phyloP scores from a whole-genome alignment of 371 early-diverging fungal genomes.

The Mucor irregularis region DNA sequence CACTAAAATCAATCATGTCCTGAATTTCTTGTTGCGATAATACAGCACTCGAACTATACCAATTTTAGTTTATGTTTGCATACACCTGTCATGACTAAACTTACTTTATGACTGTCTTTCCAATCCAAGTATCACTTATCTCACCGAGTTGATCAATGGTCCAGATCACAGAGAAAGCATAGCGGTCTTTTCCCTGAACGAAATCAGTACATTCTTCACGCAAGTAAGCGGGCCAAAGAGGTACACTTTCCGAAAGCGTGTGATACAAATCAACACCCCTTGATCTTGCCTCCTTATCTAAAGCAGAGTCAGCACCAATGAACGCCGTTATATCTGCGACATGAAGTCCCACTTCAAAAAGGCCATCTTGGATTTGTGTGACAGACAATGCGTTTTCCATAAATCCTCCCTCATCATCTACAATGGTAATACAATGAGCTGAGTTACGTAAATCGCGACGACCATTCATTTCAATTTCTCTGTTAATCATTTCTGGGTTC shows the following conservation, averaged over 20 bases:
- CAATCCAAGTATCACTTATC: conserved; percentile 60
- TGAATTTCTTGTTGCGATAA: conserved; percentile 74
- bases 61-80: not conserved
- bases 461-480: conserved; percentile 48
- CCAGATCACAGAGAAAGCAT: conserved; percentile 91
- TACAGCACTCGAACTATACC: conserved; percentile 53
- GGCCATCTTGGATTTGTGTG: not conserved
- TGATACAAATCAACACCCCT: conserved; percentile 93
- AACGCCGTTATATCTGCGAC: conserved; percentile 98
- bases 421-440: conserved; percentile 55
- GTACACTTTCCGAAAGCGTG: conserved; percentile 72
- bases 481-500: conserved; percentile 39
- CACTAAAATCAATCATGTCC: conserved; percentile 64
- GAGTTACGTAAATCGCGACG: conserved; percentile 64
- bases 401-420: conserved; percentile 10
- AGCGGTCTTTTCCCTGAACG: conserved; percentile 38
- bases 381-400: conserved; percentile 13
- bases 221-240: conserved; percentile 93
- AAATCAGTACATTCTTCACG: conserved; percentile 64
- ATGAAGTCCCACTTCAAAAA: conserved; percentile 84
- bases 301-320: conserved; percentile 77
- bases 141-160: conserved; percentile 67
- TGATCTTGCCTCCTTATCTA: conserved; percentile 90
- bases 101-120: conserved; percentile 81
- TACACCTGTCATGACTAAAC: not conserved